Base-by-base conservation (phyloP, 768 basidiomycete genomes). In the Coprinopsis sp. region DNA sequence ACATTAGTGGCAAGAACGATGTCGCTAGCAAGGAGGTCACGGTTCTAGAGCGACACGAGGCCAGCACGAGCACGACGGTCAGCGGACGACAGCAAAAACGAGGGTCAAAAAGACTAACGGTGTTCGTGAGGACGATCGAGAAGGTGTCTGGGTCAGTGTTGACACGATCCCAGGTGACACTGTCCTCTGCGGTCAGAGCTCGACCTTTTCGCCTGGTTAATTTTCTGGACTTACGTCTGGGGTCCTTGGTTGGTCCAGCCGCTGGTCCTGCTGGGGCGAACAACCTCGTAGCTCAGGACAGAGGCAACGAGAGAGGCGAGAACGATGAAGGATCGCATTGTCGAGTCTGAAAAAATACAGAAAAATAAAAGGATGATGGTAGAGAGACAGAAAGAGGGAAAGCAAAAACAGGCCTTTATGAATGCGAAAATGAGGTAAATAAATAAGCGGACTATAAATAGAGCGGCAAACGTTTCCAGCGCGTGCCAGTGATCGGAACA, bases 111-210 rank as follows among this genome's bases (percentile, higher is more conserved):
- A n/a, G 8, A 61, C 73, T 34, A 44, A 82, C 87, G 59, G 71
- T 62, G 66, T 87, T 87, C 51, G 71, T 73, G 37, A 94, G 72
- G 40, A 89, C 67, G 38, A 76, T 72, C 12, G 85, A 77, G 63
- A 92, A 91, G 65, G 77, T 88, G 42, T 47, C 21, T 0, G 75
- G 64, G 59, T 94, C 91, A 7, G 84, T 87, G 44, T 52, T 49
- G 49, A 90, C 89, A 4, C 74, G 73, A 1, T 62, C 39, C 90
- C 90, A 94, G 5, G 66, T 48, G 46, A 90, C 65, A 13, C 66
- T 71, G 54, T 63, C n/a, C n/a, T n/a, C n/a, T n/a, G n/a, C n/a
- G n/a, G n/a, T n/a, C n/a, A n/a, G 21, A 11, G 8, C 33, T 34
- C 14, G 7, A 53, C 36, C 43, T 42, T 42, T 39, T 24, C 14